Evolutionary conservation across 2,329 filamentous ascomycete species (phyloP).

Genomic region (Podosphaera xanthii): DNA sequence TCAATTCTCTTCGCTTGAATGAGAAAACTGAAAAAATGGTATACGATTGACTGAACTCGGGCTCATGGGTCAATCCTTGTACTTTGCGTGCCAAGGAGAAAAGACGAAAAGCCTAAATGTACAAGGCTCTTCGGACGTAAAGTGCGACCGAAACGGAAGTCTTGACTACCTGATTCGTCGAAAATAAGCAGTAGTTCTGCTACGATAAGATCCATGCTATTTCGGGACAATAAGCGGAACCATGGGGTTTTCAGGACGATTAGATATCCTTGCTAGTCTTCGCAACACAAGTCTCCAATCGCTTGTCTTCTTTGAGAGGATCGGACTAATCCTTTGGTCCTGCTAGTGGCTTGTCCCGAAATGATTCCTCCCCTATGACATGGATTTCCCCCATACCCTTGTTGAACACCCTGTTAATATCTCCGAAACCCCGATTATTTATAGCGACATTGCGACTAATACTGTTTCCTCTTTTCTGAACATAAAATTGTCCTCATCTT

Average conservation of each 20-base stretch:
- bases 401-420: neutral
- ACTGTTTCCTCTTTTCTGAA: neutral
- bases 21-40: neutral
- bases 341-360: neutral
- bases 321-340: constrained; percentile 3
- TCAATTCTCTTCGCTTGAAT: neutral
- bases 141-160: neutral
- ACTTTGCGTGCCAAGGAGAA: neutral
- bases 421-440: neutral
- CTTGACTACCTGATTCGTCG: neutral
- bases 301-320: constrained; percentile 1
- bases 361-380: neutral
- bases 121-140: neutral
- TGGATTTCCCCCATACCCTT: constrained; percentile 6
- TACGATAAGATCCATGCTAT: neutral
- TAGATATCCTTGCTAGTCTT: neutral
- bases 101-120: neutral
- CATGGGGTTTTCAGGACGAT: neutral
- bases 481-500: neutral
- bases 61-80: neutral
- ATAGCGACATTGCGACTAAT: neutral
- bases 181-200: neutral
- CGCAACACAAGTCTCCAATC: neutral
- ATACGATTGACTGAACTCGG: neutral
- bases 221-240: neutral